These are phyloP conservation scores for Schizochytrium sp. DNA, from an alignment of 108 stramenopile species.

Conservation along the genomic window DNA sequence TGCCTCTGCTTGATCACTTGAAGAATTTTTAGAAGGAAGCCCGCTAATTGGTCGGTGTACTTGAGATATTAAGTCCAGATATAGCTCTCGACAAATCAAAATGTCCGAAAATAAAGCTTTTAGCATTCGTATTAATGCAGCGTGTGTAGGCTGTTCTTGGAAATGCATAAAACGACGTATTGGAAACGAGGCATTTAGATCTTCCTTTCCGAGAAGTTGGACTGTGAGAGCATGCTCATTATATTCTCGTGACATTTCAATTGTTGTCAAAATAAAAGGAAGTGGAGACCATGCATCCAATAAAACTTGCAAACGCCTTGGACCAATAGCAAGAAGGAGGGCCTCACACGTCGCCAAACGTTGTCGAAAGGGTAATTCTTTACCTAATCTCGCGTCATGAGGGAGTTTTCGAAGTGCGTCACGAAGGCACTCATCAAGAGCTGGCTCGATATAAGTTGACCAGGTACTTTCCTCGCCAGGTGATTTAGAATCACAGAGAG, in stretches of 20 bases:
- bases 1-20: neutral
- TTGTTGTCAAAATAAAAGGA: neutral
- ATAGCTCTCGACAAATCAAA: neutral
- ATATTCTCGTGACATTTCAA: neutral
- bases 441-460: neutral
- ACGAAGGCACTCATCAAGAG: slow-evolving; percentile 1
- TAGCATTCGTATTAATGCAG: neutral
- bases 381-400: neutral
- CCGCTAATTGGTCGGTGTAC: neutral
- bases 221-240: neutral
- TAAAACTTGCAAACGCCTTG: neutral
- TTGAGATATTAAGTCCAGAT: neutral
- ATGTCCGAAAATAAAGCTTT: neutral
- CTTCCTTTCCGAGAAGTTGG: neutral
- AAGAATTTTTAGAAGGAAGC: too few species aligned
- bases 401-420: neutral
- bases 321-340: neutral
- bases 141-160: neutral
- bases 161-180: slow-evolving; percentile 1
- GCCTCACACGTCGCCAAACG: neutral
- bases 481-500: neutral
- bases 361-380: neutral
- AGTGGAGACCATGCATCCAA: slow-evolving; percentile 26
- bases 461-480: neutral
- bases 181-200: neutral